phyloP scores from a whole-genome alignment of 257 asterid genomes.

The Scutellaria baicalensis region DNA sequence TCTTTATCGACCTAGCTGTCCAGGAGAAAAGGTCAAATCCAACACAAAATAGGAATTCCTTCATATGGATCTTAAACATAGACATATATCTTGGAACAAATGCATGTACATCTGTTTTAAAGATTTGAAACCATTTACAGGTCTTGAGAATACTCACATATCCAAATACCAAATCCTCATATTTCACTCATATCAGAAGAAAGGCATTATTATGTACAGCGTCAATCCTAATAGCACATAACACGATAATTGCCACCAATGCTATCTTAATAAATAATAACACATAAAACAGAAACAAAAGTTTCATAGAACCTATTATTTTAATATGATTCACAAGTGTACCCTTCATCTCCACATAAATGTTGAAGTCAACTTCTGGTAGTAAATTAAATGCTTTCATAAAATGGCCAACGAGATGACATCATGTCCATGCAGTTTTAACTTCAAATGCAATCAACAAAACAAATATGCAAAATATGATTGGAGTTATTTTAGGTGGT shows the following conservation, averaged over 20 bases:
- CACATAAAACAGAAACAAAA: background rate
- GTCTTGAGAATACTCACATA: background rate
- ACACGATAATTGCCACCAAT: background rate
- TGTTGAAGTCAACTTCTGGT: background rate
- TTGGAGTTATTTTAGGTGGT: background rate
- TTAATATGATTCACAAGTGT: background rate
- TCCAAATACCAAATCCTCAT: background rate
- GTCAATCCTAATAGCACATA: background rate
- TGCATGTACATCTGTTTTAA: background rate
- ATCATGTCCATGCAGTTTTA: background rate
- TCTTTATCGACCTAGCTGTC: background rate
- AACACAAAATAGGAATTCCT: background rate
- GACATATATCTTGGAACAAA: background rate
- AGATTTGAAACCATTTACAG: background rate
- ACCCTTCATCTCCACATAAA: background rate
- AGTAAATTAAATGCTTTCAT: background rate
- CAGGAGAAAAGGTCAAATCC: background rate
- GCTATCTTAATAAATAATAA: background rate
- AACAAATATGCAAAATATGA: background rate
- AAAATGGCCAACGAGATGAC: background rate
- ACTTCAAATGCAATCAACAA: background rate
- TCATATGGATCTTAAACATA: background rate
- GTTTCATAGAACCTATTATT: background rate
- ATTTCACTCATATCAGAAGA: background rate
- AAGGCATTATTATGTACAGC: background rate